Base-by-base conservation (phyloP, 2,329 filamentous ascomycete genomes). In the Xylaria sp. region DNA sequence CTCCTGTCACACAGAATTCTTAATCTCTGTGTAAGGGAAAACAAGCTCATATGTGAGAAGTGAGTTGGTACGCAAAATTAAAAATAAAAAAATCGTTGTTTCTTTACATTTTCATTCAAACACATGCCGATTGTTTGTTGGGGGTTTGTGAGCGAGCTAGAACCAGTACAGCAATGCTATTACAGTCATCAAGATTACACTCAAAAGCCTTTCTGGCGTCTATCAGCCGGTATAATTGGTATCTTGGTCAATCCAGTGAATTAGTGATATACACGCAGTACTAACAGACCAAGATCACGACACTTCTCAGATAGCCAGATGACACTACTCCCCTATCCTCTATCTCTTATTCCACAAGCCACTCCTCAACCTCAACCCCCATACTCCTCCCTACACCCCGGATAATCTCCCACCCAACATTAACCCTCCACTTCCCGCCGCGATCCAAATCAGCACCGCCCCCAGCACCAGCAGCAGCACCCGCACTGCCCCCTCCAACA, bases 311-410 rank as follows among this genome's bases (percentile, higher is more conserved):
- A 46, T 23, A 37, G 12, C 15, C 23, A 18, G n/a, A 41, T 13
- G 37, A 28, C 34, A 3, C 6, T 13, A 31, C 39, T 18, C 18
- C 20, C 4, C 13, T 28, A 18, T 5, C 54, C 54, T 13, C 15
- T n/a, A 25, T 23, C 18, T n/a, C 66, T 64, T 78, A 93, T 72
- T 93, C 91, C 58, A 90, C 85, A 65, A 93, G 81, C 86, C 91
- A 94, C 78, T 95, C 92, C 71, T 92, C 90, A 13, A 94, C 86
- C 78, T 94, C 92, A n/a, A 96, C 85, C 2, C 91, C 91, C 61
- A 96, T 87, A 76, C 88, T 91, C 76, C 93, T 83, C 34, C 92
- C 93, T 71, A 96, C 81, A 3, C 85, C 87, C 69, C 90, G 84
- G 7, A 92, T 88, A 71, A 91, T 89, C 76, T 96, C 93, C 92